These are phyloP conservation scores for Takashimella tepidaria DNA, from an alignment of 1,284 basidiomycete genomes.

Conservation along the genomic window DNA sequence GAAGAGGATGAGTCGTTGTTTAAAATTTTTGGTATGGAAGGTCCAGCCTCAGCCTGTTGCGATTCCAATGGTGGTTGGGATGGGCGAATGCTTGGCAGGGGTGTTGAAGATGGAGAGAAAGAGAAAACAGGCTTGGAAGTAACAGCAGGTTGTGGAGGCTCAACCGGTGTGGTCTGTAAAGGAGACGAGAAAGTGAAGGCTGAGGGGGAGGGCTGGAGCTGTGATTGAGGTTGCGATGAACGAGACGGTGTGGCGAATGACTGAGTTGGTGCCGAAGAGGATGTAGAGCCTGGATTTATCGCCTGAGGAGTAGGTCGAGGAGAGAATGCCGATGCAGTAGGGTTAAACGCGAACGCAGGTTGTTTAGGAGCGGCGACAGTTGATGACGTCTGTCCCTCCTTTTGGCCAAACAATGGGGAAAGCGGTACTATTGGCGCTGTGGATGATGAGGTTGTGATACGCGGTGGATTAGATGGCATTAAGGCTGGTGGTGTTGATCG, in stretches of 20 bases:
- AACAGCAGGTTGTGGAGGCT: neutral
- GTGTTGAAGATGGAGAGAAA: too few relatives aligned
- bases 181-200: neutral
- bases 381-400: too few relatives aligned
- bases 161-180: neutral
- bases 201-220: conserved; percentile 4
- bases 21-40: neutral
- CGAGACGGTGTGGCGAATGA: neutral
- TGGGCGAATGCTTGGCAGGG: neutral
- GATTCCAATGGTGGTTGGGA: neutral
- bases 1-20: neutral
- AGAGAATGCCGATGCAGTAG: neutral
- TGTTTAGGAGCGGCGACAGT: neutral
- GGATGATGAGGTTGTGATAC: too few relatives aligned
- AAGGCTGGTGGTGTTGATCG: too few relatives aligned
- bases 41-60: neutral
- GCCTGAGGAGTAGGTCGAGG: neutral
- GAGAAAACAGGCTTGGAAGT: too few relatives aligned
- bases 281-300: too few relatives aligned
- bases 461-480: too few relatives aligned
- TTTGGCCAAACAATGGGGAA: too few relatives aligned
- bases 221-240: neutral
- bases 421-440: neutral
- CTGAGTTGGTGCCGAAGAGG: neutral
- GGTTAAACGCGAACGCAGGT: neutral